Conservation (phyloP, 2,329 filamentous ascomycete genomes). For the Penicillium sp. region DNA sequence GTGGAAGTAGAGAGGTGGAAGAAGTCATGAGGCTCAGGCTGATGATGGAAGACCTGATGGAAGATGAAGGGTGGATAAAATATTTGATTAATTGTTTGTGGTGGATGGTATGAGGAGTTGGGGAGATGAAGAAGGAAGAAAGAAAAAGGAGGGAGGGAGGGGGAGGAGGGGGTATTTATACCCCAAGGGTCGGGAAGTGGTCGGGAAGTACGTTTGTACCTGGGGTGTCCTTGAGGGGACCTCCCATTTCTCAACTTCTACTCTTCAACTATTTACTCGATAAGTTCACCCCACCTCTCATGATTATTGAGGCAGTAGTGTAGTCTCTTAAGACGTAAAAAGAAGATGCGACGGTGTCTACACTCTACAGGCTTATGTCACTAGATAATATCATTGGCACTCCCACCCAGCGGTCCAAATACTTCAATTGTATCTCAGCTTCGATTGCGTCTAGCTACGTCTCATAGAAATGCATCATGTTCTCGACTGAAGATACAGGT, state of each 20-base stretch:
- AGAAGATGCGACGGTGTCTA: not conserved
- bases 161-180: not conserved
- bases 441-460: too few species aligned
- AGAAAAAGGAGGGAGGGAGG: not conserved
- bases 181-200: not conserved
- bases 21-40: not conserved
- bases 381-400: not conserved
- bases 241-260: not conserved
- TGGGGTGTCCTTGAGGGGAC: not conserved
- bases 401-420: too few species aligned
- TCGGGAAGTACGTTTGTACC: not conserved
- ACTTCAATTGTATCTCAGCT: not conserved
- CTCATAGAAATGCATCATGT: not conserved
- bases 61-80: not conserved
- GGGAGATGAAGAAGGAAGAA: not conserved
- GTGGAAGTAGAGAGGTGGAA: not conserved
- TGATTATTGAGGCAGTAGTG: not conserved
- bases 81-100: not conserved
- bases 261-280: not conserved
- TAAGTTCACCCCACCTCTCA: too few species aligned
- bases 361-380: not conserved
- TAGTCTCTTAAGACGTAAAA: not conserved
- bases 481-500: not conserved
- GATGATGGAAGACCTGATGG: slow-evolving; percentile 1
- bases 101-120: not conserved